Base-by-base conservation (phyloP, 805 yeast genomes). In the Yarrowia sp. region DNA sequence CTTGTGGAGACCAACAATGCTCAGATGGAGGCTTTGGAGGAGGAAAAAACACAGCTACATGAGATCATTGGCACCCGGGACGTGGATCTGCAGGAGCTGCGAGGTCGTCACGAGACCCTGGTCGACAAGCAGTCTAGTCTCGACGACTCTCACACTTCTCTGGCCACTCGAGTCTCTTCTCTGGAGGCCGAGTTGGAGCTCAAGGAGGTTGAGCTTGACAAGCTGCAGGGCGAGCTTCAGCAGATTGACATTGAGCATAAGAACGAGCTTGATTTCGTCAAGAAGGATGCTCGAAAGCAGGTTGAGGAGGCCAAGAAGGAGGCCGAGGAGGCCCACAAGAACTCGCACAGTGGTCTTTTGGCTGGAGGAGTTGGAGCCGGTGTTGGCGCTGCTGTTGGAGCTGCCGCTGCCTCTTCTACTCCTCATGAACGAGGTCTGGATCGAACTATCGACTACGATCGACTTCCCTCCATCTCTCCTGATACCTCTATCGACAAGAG, bases 161-260 rank as follows among this genome's bases (percentile, higher is more conserved):
- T 61, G 38, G 9, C 34, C 4, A 61, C 66, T 12, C 53, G 66
- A 8, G 43, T 47, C n/a, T n/a, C 39, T 24, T 61, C 66, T 36
- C 55, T 47, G 15, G 66, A 61, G 49, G 53, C 66, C 8, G 66
- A 61, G 17, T 14, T 61, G 38, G 66, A 61, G 44, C 55, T 61
- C 55, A 61, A 61, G 46, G 55, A 46, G 55, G 55, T 46, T 19
- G 55, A 61, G 55, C 17, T 58, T 33, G 64, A 58, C 19, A 42
- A 58, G 30, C 40, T 58, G 13, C 49, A 58, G 50, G 49, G 39
- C 10, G 64, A 58, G 40, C 44, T 58, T 14, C 14, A 39, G 30
- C 50, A 58, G 50, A 30, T 17, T 5, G 15, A n/a, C 34, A 52
- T 52, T 52, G 58, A 52, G 43, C 43, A 52, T 20, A 52, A 52